phyloP scores from a whole-genome alignment of 2,329 filamentous ascomycete species.

The Macroventuria anomochaeta region DNA sequence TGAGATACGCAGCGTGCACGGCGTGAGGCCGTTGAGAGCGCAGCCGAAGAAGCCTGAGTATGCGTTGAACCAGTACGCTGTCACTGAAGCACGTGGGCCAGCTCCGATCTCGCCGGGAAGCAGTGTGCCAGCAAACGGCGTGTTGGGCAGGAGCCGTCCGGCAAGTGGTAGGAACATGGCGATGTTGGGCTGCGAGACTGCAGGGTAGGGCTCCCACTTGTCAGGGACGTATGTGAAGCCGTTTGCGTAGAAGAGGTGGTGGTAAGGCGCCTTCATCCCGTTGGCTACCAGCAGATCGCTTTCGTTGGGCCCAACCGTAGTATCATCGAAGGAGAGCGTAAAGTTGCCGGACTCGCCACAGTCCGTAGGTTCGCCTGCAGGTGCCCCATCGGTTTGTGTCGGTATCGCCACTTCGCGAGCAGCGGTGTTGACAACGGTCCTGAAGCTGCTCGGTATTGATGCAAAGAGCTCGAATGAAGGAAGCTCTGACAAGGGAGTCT shows the following conservation, averaged over 20 bases:
- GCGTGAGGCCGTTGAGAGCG: slow-evolving; percentile 49
- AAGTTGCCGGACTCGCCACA: slow-evolving; percentile 58
- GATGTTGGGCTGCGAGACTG: slow-evolving; percentile 55
- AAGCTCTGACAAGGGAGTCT: slow-evolving; percentile 30
- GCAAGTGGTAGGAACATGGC: slow-evolving; percentile 55
- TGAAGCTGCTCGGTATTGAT: slow-evolving; percentile 20
- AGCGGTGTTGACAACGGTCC: slow-evolving; percentile 20
- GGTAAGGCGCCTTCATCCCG: slow-evolving; percentile 56
- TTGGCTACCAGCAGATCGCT: slow-evolving; percentile 48
- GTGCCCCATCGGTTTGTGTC: not conserved
- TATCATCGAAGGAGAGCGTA: slow-evolving; percentile 42
- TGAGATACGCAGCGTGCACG: slow-evolving; percentile 55
- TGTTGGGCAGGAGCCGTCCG: slow-evolving; percentile 33
- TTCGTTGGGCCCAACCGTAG: slow-evolving; percentile 27
- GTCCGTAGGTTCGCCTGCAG: slow-evolving; percentile 22
- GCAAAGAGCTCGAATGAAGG: slow-evolving; percentile 26
- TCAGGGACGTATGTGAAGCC: slow-evolving; percentile 59
- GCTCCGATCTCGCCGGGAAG: slow-evolving; percentile 57
- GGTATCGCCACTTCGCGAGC: slow-evolving; percentile 12
- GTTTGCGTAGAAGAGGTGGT: slow-evolving; percentile 59
- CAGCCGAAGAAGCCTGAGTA: slow-evolving; percentile 57
- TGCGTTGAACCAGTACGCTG: slow-evolving; percentile 60
- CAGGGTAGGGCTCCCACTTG: slow-evolving; percentile 53
- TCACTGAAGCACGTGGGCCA: slow-evolving; percentile 51
- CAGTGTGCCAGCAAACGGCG: slow-evolving; percentile 42